Evolutionary conservation across 1,284 basidiomycete species (phyloP).

Genomic region (Fomitopsis schrenkii): DNA sequence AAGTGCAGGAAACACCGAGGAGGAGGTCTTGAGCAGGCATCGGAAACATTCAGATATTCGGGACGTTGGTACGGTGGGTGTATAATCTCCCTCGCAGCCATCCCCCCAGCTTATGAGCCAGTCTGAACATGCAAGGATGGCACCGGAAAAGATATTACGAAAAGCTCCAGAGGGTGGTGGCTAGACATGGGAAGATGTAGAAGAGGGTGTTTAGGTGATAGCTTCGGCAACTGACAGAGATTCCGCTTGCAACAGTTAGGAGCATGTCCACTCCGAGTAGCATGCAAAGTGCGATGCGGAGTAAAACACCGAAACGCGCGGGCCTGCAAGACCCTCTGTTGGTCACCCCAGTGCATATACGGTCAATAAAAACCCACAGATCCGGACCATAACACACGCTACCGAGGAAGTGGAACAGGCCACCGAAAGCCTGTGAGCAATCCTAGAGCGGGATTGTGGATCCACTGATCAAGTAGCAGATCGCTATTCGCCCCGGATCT

Average conservation of each 20-base stretch:
- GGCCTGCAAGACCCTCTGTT: background rate
- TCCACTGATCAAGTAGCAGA: background rate
- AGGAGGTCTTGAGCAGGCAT: conserved; percentile 41
- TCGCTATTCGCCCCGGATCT: background rate
- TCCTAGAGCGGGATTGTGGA: background rate
- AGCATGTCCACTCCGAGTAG: background rate
- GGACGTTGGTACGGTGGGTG: background rate
- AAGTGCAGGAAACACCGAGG: conserved; percentile 52
- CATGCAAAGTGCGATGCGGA: background rate
- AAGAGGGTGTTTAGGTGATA: too few relatives aligned
- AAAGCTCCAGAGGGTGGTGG: too few relatives aligned
- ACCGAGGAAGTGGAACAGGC: background rate
- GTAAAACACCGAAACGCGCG: background rate
- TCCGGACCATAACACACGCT: background rate
- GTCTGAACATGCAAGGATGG: background rate
- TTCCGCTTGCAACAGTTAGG: too few relatives aligned
- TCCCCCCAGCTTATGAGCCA: background rate
- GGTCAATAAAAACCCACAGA: background rate
- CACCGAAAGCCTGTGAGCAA: background rate
- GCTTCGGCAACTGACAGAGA: too few relatives aligned
- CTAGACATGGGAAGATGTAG: too few relatives aligned
- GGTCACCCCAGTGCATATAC: background rate
- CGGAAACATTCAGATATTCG: conserved; percentile 19
- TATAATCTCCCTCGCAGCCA: background rate
- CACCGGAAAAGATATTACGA: too few relatives aligned